Percentiles rank a stretch among this genome's conserved stretches.
phyloP scores from a whole-genome alignment of 2,329 filamentous ascomycete genomes.

The Neonectria ditissima region DNA sequence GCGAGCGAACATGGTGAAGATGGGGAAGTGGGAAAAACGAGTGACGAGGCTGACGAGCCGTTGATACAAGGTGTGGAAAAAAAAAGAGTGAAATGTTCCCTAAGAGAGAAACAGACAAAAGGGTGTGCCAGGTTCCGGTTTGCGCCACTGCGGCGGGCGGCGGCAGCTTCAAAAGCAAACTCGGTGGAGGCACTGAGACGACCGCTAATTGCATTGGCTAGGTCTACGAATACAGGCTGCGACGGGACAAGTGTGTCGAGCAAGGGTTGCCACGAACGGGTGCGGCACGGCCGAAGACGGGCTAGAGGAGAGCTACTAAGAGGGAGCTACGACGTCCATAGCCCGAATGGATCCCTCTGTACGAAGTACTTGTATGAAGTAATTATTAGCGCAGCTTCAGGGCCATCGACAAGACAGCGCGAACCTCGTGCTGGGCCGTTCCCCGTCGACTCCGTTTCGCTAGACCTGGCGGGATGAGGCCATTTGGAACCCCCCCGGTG shows the following conservation, averaged over 20 bases:
- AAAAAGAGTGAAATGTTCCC: conserved; percentile 6
- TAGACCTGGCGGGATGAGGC: neutral
- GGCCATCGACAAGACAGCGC: neutral
- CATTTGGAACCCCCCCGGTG: conserved; percentile 6
- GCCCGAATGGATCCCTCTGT: no score
- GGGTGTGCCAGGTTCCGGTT: neutral
- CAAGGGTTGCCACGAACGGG: neutral
- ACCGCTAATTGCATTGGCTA: neutral
- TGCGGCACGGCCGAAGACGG: neutral
- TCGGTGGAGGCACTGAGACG: neutral
- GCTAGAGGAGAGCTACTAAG: no score
- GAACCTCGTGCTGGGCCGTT: neutral
- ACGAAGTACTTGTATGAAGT: no score
- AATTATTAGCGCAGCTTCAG: neutral
- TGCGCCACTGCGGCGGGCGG: conserved; percentile 6
- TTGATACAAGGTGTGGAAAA: neutral
- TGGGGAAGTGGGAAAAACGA: conserved; percentile 1
- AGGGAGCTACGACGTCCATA: no score
- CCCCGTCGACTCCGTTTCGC: neutral
- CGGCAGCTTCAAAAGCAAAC: conserved; percentile 13
- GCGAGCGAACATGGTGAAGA: conserved; percentile 37
- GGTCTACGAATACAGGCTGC: neutral
- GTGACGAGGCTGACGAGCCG: conserved; percentile 4
- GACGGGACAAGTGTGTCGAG: neutral
- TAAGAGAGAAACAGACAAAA: neutral